Percentiles rank a stretch among this genome's conserved stretches.
phyloP scores from a whole-genome alignment of 345 rosid genomes.

The Excoecaria cochinchinensis region DNA sequence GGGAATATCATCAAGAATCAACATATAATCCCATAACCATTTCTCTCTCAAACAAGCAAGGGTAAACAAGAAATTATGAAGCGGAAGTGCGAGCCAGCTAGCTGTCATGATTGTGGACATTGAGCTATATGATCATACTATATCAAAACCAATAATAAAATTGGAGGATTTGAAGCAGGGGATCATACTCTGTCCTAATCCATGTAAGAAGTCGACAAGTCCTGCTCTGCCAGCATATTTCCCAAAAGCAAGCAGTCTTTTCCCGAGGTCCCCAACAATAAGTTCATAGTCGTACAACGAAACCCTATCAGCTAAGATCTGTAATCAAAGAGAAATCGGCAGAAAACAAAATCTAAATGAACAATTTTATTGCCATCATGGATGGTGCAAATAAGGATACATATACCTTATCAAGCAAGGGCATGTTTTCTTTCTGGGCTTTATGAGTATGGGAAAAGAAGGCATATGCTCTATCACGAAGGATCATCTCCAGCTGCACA shows the following conservation, averaged over 20 bases:
- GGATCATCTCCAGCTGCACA: conserved; percentile 69
- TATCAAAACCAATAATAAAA: background rate
- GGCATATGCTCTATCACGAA: conserved; percentile 80
- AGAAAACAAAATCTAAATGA: background rate
- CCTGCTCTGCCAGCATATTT: conserved; percentile 95
- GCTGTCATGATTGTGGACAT: too few relatives aligned
- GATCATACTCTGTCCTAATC: conserved; percentile 75
- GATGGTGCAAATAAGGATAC: background rate
- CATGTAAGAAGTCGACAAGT: conserved; percentile 70
- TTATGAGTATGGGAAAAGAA: conserved; percentile 93
- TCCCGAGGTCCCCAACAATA: conserved; percentile 67
- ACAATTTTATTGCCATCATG: background rate
- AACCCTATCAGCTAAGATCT: conserved; percentile 71
- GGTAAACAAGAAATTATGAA: too few relatives aligned
- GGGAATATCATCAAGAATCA: background rate
- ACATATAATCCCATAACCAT: background rate
- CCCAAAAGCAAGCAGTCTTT: conserved; percentile 79
- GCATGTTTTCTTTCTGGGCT: conserved; percentile 87
- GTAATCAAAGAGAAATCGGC: conserved; percentile 12
- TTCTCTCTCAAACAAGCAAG: background rate
- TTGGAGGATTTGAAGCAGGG: background rate
- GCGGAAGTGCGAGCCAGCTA: too few relatives aligned
- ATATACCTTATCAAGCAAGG: conserved; percentile 70
- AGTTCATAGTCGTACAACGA: conserved; percentile 88
- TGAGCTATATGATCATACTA: background rate